Evolutionary conservation across 371 early-diverging fungal species (phyloP), one percentile per base, ranked within the genome.

Genomic region (Dinochytrium kinnereticum): DNA sequence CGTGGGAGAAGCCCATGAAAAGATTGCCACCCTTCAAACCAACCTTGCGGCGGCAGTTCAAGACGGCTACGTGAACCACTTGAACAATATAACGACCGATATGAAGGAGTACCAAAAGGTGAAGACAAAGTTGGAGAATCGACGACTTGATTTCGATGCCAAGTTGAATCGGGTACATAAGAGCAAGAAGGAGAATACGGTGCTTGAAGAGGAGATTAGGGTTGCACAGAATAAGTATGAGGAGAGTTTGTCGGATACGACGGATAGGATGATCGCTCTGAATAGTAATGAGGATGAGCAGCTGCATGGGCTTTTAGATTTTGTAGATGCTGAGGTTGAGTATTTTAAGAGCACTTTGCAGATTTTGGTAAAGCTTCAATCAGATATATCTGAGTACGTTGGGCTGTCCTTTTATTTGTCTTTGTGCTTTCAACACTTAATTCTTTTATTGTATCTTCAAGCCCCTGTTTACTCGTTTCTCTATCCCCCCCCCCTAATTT

Each of bases 61-160:
- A 50, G 76, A 74, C 33, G 59, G 69, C 2, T 80, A 49, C 69
- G 59, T 44, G 10, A 72, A 61, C 68, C 84, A 81, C 13, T 72
- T 92, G 30, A 80, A 81, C 21, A 70, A 74, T 5, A 86, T 84
- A 13, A 71, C 88, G 68, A 68, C 78, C 15, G 87, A 88, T 34
- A 88, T 89, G 77, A 91, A 92, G 68, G 90, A 90, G 36, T 92
- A 79, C 39, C 40, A 86, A 64, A 66, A 82, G 10, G 71, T 94
- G 71, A 89, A 94, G 71, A 91, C 89, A 74, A 97, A 97, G 79
- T 84, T 97, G 5, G 94, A 95, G 67, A 90, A 91, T 68, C 88
- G 97, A 39, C 88, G 97, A 68, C 81, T 93, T 66, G 97, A 98
- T 73, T 96, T 93, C 78, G 98, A 98, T 79, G 90, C 95, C 51